phyloP scores from a whole-genome alignment of 371 early-diverging fungal genomes.

The Umbelopsis sp. region DNA sequence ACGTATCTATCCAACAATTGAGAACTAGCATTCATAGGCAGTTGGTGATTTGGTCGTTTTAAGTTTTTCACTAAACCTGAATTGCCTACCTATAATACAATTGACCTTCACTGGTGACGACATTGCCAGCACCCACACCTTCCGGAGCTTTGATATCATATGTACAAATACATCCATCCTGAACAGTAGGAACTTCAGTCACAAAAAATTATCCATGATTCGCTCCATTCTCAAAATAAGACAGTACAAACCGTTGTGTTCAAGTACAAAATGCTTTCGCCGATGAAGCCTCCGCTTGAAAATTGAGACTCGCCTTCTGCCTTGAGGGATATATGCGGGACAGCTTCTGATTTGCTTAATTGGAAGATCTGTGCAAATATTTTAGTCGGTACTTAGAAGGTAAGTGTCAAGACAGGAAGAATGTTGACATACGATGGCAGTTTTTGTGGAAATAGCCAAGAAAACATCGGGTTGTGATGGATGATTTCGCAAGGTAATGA shows the following conservation, averaged over 20 bases:
- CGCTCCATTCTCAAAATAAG: neutral
- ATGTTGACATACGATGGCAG: slow-evolving; percentile 31
- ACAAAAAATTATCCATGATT: neutral
- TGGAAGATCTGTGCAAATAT: slow-evolving; percentile 28
- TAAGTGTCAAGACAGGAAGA: no score
- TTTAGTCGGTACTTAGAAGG: no score
- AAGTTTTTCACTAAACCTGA: neutral
- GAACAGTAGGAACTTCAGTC: neutral
- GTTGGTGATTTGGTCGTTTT: neutral
- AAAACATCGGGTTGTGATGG: slow-evolving; percentile 22
- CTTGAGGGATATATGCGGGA: slow-evolving; percentile 37
- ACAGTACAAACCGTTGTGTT: slow-evolving; percentile 34
- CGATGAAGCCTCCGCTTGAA: slow-evolving; percentile 39
- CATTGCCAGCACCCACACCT: slow-evolving; percentile 24
- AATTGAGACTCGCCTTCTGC: slow-evolving; percentile 33
- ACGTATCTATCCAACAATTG: slow-evolving; percentile 28
- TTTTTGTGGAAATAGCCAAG: slow-evolving; percentile 36
- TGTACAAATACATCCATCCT: slow-evolving; percentile 42
- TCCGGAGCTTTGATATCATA: slow-evolving; percentile 35
- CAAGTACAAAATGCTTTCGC: slow-evolving; percentile 29
- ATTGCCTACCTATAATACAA: slow-evolving; percentile 37
- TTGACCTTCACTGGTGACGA: slow-evolving; percentile 28
- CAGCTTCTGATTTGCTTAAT: slow-evolving; percentile 27
- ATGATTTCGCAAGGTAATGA: neutral
- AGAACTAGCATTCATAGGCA: slow-evolving; percentile 20